Evolutionary conservation across 768 basidiomycete genomes (phyloP).

Genomic region (Psilocybe cubensis): DNA sequence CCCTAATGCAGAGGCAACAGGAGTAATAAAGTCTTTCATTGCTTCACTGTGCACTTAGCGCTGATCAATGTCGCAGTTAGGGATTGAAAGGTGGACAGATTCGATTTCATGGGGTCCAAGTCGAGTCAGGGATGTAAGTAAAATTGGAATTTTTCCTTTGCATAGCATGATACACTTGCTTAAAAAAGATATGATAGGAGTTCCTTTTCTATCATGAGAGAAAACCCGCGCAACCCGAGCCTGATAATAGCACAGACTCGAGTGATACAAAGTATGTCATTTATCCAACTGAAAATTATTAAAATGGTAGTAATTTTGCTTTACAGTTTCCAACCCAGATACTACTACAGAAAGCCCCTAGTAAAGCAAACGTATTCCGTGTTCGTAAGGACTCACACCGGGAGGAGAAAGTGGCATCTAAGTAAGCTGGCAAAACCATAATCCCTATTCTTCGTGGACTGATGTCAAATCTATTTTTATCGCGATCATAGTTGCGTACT

Average conservation of each 20-base stretch:
- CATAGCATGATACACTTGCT: neutral
- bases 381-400: conserved; percentile 64
- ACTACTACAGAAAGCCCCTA: conserved; percentile 34
- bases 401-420: conserved; percentile 82
- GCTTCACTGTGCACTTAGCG: conserved; percentile 6
- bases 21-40: conserved; percentile 41
- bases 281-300: neutral
- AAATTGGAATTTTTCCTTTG: conserved; percentile 8
- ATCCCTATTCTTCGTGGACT: conserved; percentile 2
- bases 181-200: conserved; percentile 47
- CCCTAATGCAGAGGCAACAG: conserved; percentile 64
- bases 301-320: neutral
- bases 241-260: conserved; percentile 52
- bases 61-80: conserved; percentile 47
- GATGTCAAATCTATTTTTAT: conserved; percentile 7
- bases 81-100: conserved; percentile 84
- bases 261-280: conserved; percentile 46
- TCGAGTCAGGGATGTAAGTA: conserved; percentile 72
- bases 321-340: conserved; percentile 9
- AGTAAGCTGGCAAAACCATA: conserved; percentile 46
- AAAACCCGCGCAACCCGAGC: conserved; percentile 53
- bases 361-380: conserved; percentile 85
- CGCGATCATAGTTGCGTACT: conserved; percentile 67
- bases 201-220: conserved; percentile 76
- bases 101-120: conserved; percentile 81